phyloP scores from a whole-genome alignment of 352 stramenopile species.

The Globisporangium radiosum region DNA sequence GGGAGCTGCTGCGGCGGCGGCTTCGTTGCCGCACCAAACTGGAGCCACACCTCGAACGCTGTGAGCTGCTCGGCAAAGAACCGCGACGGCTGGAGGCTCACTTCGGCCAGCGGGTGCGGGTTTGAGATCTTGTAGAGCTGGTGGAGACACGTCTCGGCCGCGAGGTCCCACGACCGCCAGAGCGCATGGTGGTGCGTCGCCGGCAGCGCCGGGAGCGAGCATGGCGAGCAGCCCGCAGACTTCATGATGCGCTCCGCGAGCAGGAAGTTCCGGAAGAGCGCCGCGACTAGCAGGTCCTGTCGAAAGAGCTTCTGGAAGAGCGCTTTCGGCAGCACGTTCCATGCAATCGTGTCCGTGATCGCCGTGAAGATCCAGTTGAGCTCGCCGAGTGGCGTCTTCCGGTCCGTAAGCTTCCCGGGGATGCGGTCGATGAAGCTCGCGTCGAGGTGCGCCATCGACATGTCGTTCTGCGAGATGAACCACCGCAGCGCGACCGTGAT shows the following conservation, averaged over 20 bases:
- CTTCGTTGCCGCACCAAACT: slow-evolving; percentile 89
- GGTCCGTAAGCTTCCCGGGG: slow-evolving; percentile 90
- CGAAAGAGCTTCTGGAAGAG: slow-evolving; percentile 99
- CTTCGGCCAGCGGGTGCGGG: slow-evolving; percentile 53
- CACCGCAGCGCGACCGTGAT: slow-evolving; percentile 97
- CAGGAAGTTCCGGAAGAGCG: slow-evolving; percentile 98
- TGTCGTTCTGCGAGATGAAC: slow-evolving; percentile 94
- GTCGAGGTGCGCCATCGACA: slow-evolving; percentile 85
- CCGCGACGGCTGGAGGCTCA: slow-evolving; percentile 82
- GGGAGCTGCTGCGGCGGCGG: slow-evolving; percentile 95
- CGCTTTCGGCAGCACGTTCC: slow-evolving; percentile 95
- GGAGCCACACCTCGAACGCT: slow-evolving; percentile 98
- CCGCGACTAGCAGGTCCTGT: slow-evolving; percentile 98
- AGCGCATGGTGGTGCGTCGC: slow-evolving; percentile 95
- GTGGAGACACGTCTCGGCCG: slow-evolving; percentile 96
- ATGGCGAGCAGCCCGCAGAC: slow-evolving; percentile 71
- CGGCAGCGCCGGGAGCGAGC: slow-evolving; percentile 92
- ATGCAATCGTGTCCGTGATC: slow-evolving; percentile 99
- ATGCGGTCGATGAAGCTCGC: slow-evolving; percentile 85
- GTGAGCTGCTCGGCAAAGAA: slow-evolving; percentile 99
- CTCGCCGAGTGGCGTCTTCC: slow-evolving; percentile 93
- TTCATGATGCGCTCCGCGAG: slow-evolving; percentile 97
- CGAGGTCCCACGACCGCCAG: slow-evolving; percentile 98
- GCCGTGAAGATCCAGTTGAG: slow-evolving; percentile 99
- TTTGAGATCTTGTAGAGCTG: slow-evolving; percentile 88